A percentile compares a stretch with the other conserved stretches of the same genome.
Conservation (phyloP, 345 rosid species). For the Salix arbutifolia region DNA sequence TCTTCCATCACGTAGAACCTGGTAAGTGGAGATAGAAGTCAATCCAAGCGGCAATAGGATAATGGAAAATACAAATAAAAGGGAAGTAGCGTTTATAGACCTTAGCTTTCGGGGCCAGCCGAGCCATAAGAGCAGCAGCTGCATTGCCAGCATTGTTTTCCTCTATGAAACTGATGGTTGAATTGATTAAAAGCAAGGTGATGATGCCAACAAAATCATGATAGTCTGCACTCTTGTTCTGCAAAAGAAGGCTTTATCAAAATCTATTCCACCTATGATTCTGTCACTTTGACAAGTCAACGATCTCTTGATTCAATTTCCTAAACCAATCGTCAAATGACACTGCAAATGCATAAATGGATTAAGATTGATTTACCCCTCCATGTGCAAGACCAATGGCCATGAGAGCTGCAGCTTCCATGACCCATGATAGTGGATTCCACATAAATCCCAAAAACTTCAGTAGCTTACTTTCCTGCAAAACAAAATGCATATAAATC, state of each 20-base stretch:
- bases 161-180: slow-evolving; percentile 62
- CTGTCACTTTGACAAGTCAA: neutral
- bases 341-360: neutral
- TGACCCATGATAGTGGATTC: slow-evolving; percentile 74
- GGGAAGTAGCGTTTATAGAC: slow-evolving; percentile 9
- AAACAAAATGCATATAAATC: slow-evolving; percentile 5
- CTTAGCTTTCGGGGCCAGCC: slow-evolving; percentile 64
- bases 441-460: slow-evolving; percentile 64
- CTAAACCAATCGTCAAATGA: neutral
- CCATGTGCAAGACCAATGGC: slow-evolving; percentile 65
- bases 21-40: neutral
- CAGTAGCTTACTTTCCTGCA: slow-evolving; percentile 51
- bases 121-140: slow-evolving; percentile 71
- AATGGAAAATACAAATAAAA: neutral
- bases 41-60: neutral
- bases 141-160: slow-evolving; percentile 77
- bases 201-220: slow-evolving; percentile 53
- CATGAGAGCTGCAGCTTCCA: slow-evolving; percentile 76
- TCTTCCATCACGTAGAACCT: slow-evolving; percentile 51
- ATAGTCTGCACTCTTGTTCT: slow-evolving; percentile 54
- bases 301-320: neutral
- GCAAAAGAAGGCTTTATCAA: slow-evolving; percentile 6
- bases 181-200: slow-evolving; percentile 44
- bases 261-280: neutral
- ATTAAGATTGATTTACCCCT: slow-evolving; percentile 34